Conservation (phyloP, 371 early-diverging fungal genomes). For the Mortierella sp. region DNA sequence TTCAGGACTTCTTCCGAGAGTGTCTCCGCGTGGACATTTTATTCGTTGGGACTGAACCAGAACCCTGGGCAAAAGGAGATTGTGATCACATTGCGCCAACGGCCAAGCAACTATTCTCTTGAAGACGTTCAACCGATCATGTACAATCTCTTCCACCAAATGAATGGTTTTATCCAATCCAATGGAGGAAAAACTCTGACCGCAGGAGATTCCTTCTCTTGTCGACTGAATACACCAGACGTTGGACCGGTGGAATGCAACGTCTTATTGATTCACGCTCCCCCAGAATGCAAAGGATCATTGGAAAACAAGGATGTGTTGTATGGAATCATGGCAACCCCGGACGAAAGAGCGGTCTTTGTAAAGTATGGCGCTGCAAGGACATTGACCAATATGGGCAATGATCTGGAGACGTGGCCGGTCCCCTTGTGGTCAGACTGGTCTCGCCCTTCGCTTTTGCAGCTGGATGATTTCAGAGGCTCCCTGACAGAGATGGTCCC, state of each 20-base stretch:
- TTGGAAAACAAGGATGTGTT: conserved; percentile 49
- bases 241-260: conserved; percentile 26
- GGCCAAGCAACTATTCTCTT: conserved; percentile 33
- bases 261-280: conserved; percentile 35
- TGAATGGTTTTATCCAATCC: conserved; percentile 30
- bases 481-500: conserved; percentile 37
- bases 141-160: conserved; percentile 38
- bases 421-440: conserved; percentile 54
- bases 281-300: conserved; percentile 33
- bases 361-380: conserved; percentile 46
- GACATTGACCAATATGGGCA: conserved; percentile 50
- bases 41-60: conserved; percentile 31
- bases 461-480: conserved; percentile 28
- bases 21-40: conserved; percentile 42
- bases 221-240: conserved; percentile 38
- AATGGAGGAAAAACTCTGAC: conserved; percentile 24
- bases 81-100: conserved; percentile 43
- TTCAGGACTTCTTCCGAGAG: conserved; percentile 50
- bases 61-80: conserved; percentile 49
- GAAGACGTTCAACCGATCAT: conserved; percentile 37
- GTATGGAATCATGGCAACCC: conserved; percentile 43
- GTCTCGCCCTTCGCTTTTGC: conserved; percentile 30
- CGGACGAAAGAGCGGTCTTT: conserved; percentile 46
- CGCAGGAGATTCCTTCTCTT: conserved; percentile 36
- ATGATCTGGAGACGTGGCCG: conserved; percentile 51